Evolutionary conservation across 306 rosid species (phyloP).

Genomic region (Vachellia collinsii): DNA sequence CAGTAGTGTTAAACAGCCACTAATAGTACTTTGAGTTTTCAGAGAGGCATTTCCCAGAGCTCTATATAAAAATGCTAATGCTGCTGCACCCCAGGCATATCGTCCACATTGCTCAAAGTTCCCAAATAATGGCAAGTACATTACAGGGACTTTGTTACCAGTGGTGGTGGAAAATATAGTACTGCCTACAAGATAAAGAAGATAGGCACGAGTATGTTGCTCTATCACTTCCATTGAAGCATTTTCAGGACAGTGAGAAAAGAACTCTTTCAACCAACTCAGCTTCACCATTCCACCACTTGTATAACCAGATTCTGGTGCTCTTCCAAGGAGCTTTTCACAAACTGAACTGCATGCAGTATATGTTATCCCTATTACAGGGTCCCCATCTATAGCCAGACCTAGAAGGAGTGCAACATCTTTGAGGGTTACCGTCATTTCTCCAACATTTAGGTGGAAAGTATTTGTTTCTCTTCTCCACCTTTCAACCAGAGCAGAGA

Average conservation of each 20-base stretch:
- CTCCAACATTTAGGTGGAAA: constrained; percentile 22
- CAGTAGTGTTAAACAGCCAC: constrained; percentile 26
- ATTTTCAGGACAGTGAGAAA: constrained; percentile 23
- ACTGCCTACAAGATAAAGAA: constrained; percentile 20
- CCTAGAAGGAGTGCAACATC: constrained; percentile 9
- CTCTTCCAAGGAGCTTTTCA: constrained; percentile 11
- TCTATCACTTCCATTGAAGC: constrained; percentile 16
- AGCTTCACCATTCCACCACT: constrained; percentile 29
- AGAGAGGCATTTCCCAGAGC: constrained; percentile 24
- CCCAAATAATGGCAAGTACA: constrained; percentile 19
- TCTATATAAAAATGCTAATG: constrained; percentile 19
- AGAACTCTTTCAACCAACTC: constrained; percentile 26
- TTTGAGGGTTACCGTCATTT: constrained; percentile 22
- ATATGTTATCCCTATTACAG: constrained; percentile 17
- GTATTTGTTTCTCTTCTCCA: constrained; percentile 29
- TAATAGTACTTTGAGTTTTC: constrained; percentile 22
- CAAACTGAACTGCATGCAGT: constrained; percentile 12
- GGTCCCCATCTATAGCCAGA: constrained; percentile 19
- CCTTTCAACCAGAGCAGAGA: constrained; percentile 22
- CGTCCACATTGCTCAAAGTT: constrained; percentile 14
- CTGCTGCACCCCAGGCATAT: constrained; percentile 27
- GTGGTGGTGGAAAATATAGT: constrained; percentile 23
- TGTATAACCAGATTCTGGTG: constrained; percentile 15
- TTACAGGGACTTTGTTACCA: constrained; percentile 24
- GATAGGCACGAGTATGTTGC: constrained; percentile 21